Conservation (phyloP, 2,329 filamentous ascomycete species). For the Tolypocladium amazonense region DNA sequence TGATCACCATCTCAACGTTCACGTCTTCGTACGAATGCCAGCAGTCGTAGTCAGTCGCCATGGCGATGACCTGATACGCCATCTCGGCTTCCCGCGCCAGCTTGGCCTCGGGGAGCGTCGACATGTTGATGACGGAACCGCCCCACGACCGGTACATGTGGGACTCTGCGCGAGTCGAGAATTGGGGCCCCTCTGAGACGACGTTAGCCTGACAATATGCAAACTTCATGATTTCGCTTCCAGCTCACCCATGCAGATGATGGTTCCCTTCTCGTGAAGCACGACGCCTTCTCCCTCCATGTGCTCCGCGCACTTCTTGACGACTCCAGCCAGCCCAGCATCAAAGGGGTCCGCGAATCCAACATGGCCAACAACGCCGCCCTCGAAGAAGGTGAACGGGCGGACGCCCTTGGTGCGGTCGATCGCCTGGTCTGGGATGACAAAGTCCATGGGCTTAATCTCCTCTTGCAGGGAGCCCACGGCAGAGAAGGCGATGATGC, state of each 20-base stretch:
- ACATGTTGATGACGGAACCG: constrained; percentile 97
- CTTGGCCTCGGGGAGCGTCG: constrained; percentile 87
- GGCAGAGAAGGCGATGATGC: constrained; percentile 87
- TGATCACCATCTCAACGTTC: constrained; percentile 94
- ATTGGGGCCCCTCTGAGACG: constrained; percentile 79
- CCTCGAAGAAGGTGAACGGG: constrained; percentile 92
- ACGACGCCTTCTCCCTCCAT: constrained; percentile 77
- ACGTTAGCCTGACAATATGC: background rate
- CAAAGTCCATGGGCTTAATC: constrained; percentile 93
- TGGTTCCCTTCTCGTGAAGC: constrained; percentile 72
- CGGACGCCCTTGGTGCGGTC: constrained; percentile 93
- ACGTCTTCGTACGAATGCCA: constrained; percentile 81
- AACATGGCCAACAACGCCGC: constrained; percentile 84
- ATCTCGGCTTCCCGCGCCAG: constrained; percentile 93
- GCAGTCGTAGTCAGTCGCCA: constrained; percentile 99
- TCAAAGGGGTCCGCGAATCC: constrained; percentile 97
- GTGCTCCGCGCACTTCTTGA: constrained; percentile 62
- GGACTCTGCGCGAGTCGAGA: constrained; percentile 91
- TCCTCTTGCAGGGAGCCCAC: constrained; percentile 88
- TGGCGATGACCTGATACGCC: constrained; percentile 96
- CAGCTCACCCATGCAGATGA: constrained; percentile 80
- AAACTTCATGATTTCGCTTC: background rate
- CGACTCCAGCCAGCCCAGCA: constrained; percentile 60
- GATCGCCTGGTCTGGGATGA: constrained; percentile 92
- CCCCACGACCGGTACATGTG: constrained; percentile 93